phyloP scores from a whole-genome alignment of 805 yeast species.

The Wickerhamiella kurtzmanii region DNA sequence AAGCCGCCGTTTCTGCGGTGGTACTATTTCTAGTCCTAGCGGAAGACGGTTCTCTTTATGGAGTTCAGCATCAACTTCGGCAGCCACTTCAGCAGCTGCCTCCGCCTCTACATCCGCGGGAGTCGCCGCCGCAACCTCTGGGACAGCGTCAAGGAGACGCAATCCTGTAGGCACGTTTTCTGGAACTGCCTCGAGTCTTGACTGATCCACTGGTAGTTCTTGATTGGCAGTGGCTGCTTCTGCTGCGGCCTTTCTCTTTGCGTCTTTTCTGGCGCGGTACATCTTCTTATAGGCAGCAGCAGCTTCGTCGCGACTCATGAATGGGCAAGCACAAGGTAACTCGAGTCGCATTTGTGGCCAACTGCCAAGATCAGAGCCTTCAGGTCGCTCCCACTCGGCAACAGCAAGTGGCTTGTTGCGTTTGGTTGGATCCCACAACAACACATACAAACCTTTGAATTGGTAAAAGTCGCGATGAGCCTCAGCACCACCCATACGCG shows the following conservation, averaged over 20 bases:
- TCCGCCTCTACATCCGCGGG: no score
- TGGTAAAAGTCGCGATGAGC: slow-evolving; percentile 89
- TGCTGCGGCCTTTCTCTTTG: not conserved
- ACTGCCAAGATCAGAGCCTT: slow-evolving; percentile 18
- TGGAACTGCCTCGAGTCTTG: no score
- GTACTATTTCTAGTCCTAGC: no score
- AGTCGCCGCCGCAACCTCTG: no score
- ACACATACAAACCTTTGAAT: slow-evolving; percentile 60
- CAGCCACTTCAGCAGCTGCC: not conserved
- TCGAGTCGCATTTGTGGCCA: slow-evolving; percentile 54
- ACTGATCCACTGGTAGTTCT: no score
- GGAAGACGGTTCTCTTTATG: not conserved
- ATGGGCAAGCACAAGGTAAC: slow-evolving; percentile 69
- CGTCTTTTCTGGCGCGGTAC: not conserved
- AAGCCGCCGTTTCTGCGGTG: not conserved
- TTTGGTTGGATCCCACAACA: slow-evolving; percentile 69
- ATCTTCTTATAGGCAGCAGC: not conserved
- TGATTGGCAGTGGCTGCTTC: no score
- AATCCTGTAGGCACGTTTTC: no score
- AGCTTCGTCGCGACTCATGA: slow-evolving; percentile 30
- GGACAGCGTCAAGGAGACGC: no score
- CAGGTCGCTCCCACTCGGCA: slow-evolving; percentile 58
- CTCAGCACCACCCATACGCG: slow-evolving; percentile 39
- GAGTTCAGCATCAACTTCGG: not conserved
- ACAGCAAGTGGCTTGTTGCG: slow-evolving; percentile 66